A percentile compares a stretch with the other conserved stretches of the same genome.
These are phyloP conservation scores for Fusarium sororula DNA, from an alignment of 2,329 filamentous ascomycete genomes.

Conservation along the genomic window DNA sequence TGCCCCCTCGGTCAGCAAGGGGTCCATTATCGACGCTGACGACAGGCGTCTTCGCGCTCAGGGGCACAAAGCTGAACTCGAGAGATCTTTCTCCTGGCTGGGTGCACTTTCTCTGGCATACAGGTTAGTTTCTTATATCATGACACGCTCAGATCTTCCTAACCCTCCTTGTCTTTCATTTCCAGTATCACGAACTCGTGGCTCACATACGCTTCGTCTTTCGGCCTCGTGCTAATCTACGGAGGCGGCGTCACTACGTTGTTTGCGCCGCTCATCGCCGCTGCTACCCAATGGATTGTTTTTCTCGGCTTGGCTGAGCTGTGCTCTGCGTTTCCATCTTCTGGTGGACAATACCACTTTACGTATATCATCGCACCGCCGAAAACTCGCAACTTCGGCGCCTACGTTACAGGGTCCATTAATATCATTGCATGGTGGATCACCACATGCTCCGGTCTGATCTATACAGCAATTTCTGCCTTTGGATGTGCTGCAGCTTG, in stretches of 20 bases:
- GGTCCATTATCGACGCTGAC: not conserved
- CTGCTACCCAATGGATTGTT: not conserved
- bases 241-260: not conserved
- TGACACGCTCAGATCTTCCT: fast-evolving
- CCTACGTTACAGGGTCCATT: not conserved
- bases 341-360: not conserved
- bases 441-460: not conserved
- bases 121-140: not conserved
- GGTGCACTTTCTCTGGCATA: not conserved
- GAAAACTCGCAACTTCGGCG: not conserved
- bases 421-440: not conserved
- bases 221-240: not conserved
- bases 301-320: not conserved
- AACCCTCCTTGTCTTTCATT: fast-evolving
- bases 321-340: not conserved
- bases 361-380: not conserved
- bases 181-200: not conserved
- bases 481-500: not conserved
- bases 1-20: no score
- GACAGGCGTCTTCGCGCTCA: not conserved
- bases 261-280: not conserved
- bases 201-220: not conserved
- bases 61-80: not conserved
- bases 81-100: not conserved
- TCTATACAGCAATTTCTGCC: not conserved